Conservation (phyloP, 2,329 filamentous ascomycete genomes). For the Dothideomycetes sp. region DNA sequence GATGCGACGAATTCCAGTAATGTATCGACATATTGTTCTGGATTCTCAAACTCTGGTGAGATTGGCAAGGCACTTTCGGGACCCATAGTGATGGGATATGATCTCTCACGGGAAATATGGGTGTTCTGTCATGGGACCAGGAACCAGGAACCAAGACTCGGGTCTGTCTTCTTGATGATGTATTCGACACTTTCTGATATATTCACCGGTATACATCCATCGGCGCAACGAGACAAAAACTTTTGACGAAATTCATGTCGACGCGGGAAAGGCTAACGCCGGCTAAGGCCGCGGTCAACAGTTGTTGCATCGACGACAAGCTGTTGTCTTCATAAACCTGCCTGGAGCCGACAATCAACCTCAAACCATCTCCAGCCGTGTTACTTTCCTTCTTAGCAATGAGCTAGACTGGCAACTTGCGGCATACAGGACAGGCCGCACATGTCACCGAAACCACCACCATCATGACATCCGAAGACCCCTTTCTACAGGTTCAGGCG, state of each 20-base stretch:
- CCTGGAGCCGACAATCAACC: neutral
- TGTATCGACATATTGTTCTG: constrained; percentile 69
- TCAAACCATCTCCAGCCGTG: neutral
- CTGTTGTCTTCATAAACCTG: neutral
- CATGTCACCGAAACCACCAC: neutral
- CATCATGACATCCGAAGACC: constrained; percentile 31
- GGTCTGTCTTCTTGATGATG: too few relatives aligned
- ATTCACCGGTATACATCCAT: constrained; percentile 1
- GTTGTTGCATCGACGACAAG: neutral
- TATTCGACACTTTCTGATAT: neutral
- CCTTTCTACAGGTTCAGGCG: constrained; percentile 43
- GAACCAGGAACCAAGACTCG: too few relatives aligned
- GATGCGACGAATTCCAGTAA: constrained; percentile 68
- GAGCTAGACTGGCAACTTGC: constrained; percentile 12
- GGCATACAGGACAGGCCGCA: constrained; percentile 12
- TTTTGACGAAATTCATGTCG: too few relatives aligned
- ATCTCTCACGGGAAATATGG: too few relatives aligned
- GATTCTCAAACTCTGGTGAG: constrained; percentile 53
- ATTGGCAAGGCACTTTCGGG: constrained; percentile 55
- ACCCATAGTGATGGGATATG: constrained; percentile 30
- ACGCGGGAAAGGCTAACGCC: too few relatives aligned
- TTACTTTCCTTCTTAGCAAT: neutral
- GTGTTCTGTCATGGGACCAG: too few relatives aligned
- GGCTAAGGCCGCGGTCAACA: constrained; percentile 1
- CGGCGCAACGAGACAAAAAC: too few relatives aligned